A percentile compares a stretch with the other conserved stretches of the same genome.
phyloP scores from a whole-genome alignment of 140 eudicot genomes.

The Oenanthe javanica region DNA sequence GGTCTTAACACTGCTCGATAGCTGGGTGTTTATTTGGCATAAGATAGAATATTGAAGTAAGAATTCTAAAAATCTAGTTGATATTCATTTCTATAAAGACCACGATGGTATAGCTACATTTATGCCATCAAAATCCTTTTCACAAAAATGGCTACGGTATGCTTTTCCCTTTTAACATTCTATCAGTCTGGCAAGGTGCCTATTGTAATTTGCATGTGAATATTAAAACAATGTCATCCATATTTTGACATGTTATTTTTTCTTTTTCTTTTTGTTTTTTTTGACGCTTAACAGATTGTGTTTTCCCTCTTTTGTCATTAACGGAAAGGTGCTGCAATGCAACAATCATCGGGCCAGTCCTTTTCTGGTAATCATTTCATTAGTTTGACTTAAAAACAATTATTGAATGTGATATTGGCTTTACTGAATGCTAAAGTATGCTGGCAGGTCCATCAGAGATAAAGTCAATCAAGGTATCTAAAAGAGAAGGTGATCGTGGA shows the following conservation, averaged over 20 bases:
- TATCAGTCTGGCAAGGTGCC: not conserved
- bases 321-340: constrained; percentile 32
- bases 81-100: not conserved
- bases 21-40: not conserved
- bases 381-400: not conserved
- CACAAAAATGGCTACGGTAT: not conserved
- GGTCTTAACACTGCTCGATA: too few relatives aligned
- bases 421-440: not conserved
- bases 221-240: not conserved
- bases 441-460: constrained; percentile 30
- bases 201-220: not conserved
- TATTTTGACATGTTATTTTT: not conserved
- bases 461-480: constrained; percentile 8
- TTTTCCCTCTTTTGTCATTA: constrained; percentile 4
- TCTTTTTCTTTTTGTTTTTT: not conserved
- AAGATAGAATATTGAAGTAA: not conserved
- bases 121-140: not conserved
- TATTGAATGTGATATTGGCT: not conserved
- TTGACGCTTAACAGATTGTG: constrained; percentile 3
- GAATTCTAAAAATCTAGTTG: not conserved
- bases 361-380: constrained; percentile 20
- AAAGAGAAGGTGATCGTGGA: constrained; percentile 35
- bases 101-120: not conserved
- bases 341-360: constrained; percentile 31
- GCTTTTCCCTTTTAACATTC: not conserved